Conservation (phyloP, 768 basidiomycete species). For the Podaxis sp. region DNA sequence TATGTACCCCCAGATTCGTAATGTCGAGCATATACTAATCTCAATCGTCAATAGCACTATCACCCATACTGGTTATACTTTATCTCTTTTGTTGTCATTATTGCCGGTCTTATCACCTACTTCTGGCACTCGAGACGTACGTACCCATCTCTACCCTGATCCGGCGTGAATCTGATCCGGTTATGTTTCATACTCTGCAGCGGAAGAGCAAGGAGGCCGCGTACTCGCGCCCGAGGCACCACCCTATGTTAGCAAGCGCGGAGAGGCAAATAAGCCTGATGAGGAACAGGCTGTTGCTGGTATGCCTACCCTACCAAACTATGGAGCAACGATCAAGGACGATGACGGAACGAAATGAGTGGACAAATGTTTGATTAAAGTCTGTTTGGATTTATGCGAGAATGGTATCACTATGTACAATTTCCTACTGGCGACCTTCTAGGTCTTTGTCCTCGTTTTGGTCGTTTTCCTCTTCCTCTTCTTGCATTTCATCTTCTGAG, state of each 20-base stretch:
- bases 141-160: slow-evolving; percentile 26
- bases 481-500: background rate
- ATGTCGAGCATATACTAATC: background rate
- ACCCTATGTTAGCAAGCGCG: slow-evolving; percentile 44
- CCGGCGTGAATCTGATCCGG: background rate
- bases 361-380: background rate
- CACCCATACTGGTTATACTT: slow-evolving; percentile 90
- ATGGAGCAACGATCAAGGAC: background rate
- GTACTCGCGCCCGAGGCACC: slow-evolving; percentile 58
- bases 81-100: slow-evolving; percentile 67
- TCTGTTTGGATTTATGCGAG: background rate
- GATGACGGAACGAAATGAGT: background rate
- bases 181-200: slow-evolving; percentile 29
- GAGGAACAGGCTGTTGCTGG: slow-evolving; percentile 16
- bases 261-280: slow-evolving; percentile 14
- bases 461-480: background rate
- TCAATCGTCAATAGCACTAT: slow-evolving; percentile 55
- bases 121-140: slow-evolving; percentile 85
- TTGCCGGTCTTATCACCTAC: slow-evolving; percentile 75
- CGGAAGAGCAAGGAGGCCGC: slow-evolving; percentile 64
- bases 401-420: background rate
- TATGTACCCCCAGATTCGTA: slow-evolving; percentile 23
- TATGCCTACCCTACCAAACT: background rate
- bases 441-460: too few relatives aligned
- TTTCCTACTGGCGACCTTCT: background rate